These are phyloP conservation scores for Penicillium lividum DNA, from an alignment of 495 filamentous ascomycete species.

Conservation along the genomic window DNA sequence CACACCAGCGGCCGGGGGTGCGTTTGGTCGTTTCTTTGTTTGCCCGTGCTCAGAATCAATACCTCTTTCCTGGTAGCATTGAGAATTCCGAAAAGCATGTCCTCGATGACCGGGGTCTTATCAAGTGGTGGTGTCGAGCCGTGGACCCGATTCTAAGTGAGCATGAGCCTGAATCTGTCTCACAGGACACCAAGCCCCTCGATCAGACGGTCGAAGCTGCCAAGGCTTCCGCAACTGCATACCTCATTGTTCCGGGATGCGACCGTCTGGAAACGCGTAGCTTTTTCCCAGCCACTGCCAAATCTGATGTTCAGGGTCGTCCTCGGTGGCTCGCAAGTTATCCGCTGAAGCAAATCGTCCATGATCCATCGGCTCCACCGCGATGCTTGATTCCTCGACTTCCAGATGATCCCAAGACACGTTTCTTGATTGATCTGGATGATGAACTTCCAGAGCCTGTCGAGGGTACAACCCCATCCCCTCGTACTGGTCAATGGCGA, in stretches of 20 bases:
- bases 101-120: constrained; percentile 83
- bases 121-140: constrained; percentile 93
- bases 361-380: constrained; percentile 62
- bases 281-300: constrained; percentile 56
- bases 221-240: constrained; percentile 58
- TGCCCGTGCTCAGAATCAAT: constrained; percentile 88
- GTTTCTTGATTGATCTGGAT: constrained; percentile 87
- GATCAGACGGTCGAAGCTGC: constrained; percentile 43
- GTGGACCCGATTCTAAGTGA: constrained; percentile 69
- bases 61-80: constrained; percentile 89
- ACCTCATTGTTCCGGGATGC: constrained; percentile 83
- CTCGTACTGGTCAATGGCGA: constrained; percentile 68
- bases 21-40: constrained; percentile 86
- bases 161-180: constrained; percentile 44
- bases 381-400: constrained; percentile 86
- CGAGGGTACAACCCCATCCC: constrained; percentile 34
- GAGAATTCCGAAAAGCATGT: constrained; percentile 87
- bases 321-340: constrained; percentile 54
- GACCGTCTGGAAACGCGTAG: constrained; percentile 70
- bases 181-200: constrained; percentile 38
- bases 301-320: constrained; percentile 45
- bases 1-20: constrained; percentile 65
- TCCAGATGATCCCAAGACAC: constrained; percentile 93
- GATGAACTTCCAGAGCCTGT: constrained; percentile 61
- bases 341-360: constrained; percentile 64